Conservation (phyloP, 768 basidiomycete species). For the Dendrothele bispora region DNA sequence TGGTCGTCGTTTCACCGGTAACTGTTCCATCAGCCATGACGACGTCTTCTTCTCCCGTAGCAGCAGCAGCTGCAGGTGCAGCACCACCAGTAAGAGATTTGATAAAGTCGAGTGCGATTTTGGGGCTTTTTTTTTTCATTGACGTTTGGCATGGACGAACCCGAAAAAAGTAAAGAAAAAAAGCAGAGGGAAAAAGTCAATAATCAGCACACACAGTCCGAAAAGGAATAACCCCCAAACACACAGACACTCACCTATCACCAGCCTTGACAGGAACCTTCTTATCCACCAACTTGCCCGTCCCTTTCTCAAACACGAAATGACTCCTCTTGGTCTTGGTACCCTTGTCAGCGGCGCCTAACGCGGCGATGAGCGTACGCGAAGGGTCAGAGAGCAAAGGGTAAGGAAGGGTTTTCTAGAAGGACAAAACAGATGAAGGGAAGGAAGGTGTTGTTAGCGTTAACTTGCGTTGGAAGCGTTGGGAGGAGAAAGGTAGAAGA, state of each 20-base stretch:
- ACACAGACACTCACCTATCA: conserved; percentile 59
- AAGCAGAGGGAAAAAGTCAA: not conserved
- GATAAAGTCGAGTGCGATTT: conserved; percentile 68
- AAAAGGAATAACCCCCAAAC: not conserved
- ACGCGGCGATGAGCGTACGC: conserved; percentile 69
- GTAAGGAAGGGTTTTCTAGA: conserved; percentile 82
- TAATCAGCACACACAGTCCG: no score
- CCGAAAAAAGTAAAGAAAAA: not conserved
- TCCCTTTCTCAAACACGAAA: conserved; percentile 80
- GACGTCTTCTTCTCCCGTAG: not conserved
- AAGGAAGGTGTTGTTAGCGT: no score
- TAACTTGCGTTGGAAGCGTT: no score
- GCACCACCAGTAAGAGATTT: conserved; percentile 32
- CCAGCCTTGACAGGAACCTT: conserved; percentile 83
- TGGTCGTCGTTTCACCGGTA: no score
- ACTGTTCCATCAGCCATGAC: not conserved
- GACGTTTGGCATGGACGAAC: not conserved
- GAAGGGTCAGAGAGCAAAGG: conserved; percentile 89
- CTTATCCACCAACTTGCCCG: conserved; percentile 77
- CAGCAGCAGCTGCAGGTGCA: not conserved
- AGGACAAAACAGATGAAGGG: no score
- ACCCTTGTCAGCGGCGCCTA: conserved; percentile 79
- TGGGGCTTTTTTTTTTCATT: conserved; percentile 41
- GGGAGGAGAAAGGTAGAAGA: no score
- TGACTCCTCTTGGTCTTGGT: conserved; percentile 91